Conservation (phyloP, 2,329 filamentous ascomycete genomes). For the Periconia sp. region DNA sequence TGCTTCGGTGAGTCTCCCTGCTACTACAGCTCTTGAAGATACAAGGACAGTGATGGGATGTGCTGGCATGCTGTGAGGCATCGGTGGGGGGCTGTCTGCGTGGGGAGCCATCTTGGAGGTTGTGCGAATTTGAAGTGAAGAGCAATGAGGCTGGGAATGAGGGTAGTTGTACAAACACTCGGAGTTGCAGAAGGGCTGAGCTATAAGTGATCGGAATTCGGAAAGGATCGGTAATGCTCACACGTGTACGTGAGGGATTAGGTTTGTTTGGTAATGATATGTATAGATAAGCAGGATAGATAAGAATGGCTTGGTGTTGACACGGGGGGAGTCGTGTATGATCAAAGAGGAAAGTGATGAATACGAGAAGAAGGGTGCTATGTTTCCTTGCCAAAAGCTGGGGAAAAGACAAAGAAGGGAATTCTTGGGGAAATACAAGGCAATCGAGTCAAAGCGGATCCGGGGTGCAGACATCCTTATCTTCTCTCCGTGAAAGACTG, state of each 20-base stretch:
- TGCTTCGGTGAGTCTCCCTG: slow-evolving; percentile 74
- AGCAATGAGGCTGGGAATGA: background rate
- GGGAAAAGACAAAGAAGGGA: slow-evolving; percentile 4
- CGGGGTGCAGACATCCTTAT: slow-evolving; percentile 41
- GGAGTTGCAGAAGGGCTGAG: slow-evolving; percentile 14
- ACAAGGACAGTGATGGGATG: slow-evolving; percentile 72
- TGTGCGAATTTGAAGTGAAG: slow-evolving; percentile 1
- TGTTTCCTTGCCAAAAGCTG: slow-evolving; percentile 6
- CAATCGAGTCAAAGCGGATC: slow-evolving; percentile 20
- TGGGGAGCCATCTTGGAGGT: slow-evolving; percentile 39
- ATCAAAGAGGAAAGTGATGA: slow-evolving; percentile 12
- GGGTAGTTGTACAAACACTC: slow-evolving; percentile 5
- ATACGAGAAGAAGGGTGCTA: background rate
- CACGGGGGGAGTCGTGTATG: slow-evolving; percentile 3
- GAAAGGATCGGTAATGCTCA: slow-evolving; percentile 19
- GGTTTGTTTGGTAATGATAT: slow-evolving; percentile 9
- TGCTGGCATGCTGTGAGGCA: slow-evolving; percentile 26
- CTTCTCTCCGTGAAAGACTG: slow-evolving; percentile 10
- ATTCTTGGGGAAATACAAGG: slow-evolving; percentile 10
- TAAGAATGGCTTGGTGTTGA: slow-evolving; percentile 24
- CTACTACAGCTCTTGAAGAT: slow-evolving; percentile 81
- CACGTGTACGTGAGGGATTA: slow-evolving; percentile 17
- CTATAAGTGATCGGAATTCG: slow-evolving; percentile 20
- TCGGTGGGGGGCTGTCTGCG: slow-evolving; percentile 35
- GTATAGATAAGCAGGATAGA: slow-evolving; percentile 37